Base-by-base conservation (phyloP, 1,284 basidiomycete genomes). In the Ceratobasidium theobromae region DNA sequence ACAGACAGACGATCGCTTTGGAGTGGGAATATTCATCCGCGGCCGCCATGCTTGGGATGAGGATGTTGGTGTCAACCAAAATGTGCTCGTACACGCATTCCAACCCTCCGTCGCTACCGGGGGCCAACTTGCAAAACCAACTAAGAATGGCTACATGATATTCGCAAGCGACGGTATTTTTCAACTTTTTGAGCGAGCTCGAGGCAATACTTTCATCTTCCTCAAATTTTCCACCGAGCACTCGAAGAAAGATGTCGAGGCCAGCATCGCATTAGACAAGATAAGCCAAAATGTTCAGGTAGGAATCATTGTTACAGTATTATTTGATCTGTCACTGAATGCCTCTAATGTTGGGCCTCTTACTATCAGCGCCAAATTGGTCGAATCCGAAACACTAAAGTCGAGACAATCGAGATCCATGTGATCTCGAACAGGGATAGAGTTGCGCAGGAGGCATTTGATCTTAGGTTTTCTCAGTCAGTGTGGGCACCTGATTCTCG, bases 351-450 rank as follows among this genome's bases (percentile, higher is more conserved):
- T 8, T 38, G 35, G 8, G 35, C 8, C 16, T 8, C 8, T 38
- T 8, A 16, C 35, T 38, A 8, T 38, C 16, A 87, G 85, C 85
- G 57, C n/a, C 57, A 86, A 83, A 73, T 84, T 16, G 86, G 86
- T 1, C 75, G 83, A 48, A 71, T 87, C 27, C 78, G 82, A 58
- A 78, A 81, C 43, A 76, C 80, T 0, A 80, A 83, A 0, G 79
- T 86, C 0, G 74, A 76, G 4, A 78, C 77, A 3, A 79, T 86
- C 25, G 86, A 87, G 70, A 79, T 87, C 5, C 86, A 87, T 71
- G 86, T 87, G 1, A 81, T 87, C 16, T 87, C 86, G 0, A 86
- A 87, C 71, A 77, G 85, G 23, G 86, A 87, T 72, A 79, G 83
- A 9, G 76, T 86, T 4, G 82, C 84, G 0, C 84, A 86, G 71